Conservation (phyloP, 305 asterid species). For the Fraxinus xanthoxyloides region DNA sequence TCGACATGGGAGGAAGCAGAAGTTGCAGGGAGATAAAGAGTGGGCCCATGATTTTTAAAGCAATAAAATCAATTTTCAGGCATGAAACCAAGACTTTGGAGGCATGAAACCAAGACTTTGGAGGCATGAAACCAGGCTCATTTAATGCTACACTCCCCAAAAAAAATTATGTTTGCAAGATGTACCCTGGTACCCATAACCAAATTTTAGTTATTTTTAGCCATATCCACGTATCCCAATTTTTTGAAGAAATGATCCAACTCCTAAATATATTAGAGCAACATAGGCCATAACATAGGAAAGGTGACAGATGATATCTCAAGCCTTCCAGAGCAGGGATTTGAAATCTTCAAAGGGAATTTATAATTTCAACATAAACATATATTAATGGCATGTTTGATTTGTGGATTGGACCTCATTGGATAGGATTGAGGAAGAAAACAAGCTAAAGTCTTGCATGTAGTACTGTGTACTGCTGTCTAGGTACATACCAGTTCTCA, state of each 20-base stretch:
- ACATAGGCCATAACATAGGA: background rate
- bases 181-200: background rate
- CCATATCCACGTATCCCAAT: background rate
- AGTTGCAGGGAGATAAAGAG: background rate
- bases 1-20: background rate
- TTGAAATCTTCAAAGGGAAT: background rate
- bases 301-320: background rate
- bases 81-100: background rate
- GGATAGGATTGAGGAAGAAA: background rate
- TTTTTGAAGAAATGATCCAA: background rate
- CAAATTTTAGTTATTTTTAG: background rate
- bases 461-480: background rate
- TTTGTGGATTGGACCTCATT: background rate
- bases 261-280: background rate
- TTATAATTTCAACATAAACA: background rate
- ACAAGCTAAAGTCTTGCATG: background rate
- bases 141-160: background rate
- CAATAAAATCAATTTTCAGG: background rate
- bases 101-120: background rate
- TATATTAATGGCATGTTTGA: background rate
- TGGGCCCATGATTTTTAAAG: background rate
- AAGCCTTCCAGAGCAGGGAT: background rate
- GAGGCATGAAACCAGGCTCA: background rate
- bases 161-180: background rate
- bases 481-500: conserved; percentile 59